Conservation (phyloP, 208 protist genomes). For the Vickermania spadyakhi region DNA sequence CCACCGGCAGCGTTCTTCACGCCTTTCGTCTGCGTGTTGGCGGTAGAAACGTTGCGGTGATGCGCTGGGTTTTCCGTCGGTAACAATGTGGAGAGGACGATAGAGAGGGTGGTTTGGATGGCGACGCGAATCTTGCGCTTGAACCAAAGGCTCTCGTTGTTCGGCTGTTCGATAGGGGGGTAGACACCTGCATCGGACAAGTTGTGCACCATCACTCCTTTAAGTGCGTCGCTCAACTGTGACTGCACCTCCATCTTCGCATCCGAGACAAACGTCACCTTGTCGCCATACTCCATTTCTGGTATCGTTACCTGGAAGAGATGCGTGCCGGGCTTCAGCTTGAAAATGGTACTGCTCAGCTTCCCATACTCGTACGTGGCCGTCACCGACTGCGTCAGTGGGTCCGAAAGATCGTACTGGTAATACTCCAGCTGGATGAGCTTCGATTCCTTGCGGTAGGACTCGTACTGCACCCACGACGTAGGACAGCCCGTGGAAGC, state of each 20-base stretch:
- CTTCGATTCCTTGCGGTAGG: slow-evolving; percentile 6
- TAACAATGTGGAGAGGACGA: slow-evolving; percentile 52
- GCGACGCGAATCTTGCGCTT: slow-evolving; percentile 62
- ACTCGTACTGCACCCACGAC: background rate
- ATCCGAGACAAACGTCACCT: slow-evolving; percentile 38
- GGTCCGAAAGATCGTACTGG: slow-evolving; percentile 53
- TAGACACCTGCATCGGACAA: slow-evolving; percentile 62
- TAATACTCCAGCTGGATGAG: slow-evolving; percentile 42
- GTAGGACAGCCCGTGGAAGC: background rate
- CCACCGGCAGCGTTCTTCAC: slow-evolving; percentile 8
- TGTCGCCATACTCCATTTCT: slow-evolving; percentile 24
- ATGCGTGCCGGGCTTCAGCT: slow-evolving; percentile 37
- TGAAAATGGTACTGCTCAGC: slow-evolving; percentile 20
- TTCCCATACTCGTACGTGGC: slow-evolving; percentile 36
- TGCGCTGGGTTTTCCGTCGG: slow-evolving; percentile 29
- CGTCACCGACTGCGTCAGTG: slow-evolving; percentile 26
- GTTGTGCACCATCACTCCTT: slow-evolving; percentile 18
- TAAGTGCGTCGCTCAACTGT: slow-evolving; percentile 23
- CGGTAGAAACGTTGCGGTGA: slow-evolving; percentile 21
- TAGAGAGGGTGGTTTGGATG: slow-evolving; percentile 35
- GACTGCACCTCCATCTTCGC: slow-evolving; percentile 25
- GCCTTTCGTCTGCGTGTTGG: slow-evolving; percentile 10
- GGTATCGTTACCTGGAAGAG: slow-evolving; percentile 50
- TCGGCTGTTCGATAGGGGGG: slow-evolving; percentile 18
- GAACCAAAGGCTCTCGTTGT: slow-evolving; percentile 66